Percentiles rank a stretch among this genome's conserved stretches.
These are phyloP conservation scores for Claviceps sp. DNA, from an alignment of 2,329 filamentous ascomycete species.

Conservation along the genomic window DNA sequence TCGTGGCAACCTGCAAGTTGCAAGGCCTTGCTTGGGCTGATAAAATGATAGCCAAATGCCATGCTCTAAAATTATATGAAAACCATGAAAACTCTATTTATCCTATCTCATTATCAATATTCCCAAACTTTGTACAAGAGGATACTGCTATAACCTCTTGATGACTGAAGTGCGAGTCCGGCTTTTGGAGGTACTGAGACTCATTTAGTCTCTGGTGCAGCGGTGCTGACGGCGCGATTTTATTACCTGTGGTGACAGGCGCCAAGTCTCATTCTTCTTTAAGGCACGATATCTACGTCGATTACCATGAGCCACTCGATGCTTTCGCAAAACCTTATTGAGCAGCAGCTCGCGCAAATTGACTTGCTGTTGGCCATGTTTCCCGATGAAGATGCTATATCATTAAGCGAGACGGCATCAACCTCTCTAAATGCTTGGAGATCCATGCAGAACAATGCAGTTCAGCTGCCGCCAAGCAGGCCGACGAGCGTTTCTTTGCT, in stretches of 20 bases:
- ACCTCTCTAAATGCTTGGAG: background rate
- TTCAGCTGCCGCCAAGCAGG: conserved; percentile 8
- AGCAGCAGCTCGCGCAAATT: conserved; percentile 33
- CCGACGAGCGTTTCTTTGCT: conserved; percentile 11
- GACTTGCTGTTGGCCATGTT: conserved; percentile 42
- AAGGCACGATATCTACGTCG: background rate
- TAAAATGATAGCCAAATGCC: too few relatives aligned
- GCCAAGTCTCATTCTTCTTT: background rate
- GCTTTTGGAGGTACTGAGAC: too few relatives aligned
- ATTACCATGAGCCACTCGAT: background rate
- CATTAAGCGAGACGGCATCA: conserved; percentile 13
- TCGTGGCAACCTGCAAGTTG: too few relatives aligned
- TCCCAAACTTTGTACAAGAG: too few relatives aligned
- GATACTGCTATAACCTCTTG: too few relatives aligned
- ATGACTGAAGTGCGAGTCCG: too few relatives aligned
- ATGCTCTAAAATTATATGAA: too few relatives aligned
- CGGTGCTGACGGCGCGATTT: too few relatives aligned
- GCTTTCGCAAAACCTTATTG: conserved; percentile 30
- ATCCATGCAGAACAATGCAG: conserved; percentile 10
- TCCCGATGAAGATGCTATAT: conserved; percentile 21
- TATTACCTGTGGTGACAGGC: background rate
- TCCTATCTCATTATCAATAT: too few relatives aligned
- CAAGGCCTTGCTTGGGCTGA: too few relatives aligned
- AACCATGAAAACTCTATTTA: too few relatives aligned
- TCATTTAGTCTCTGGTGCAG: too few relatives aligned